Evolutionary conservation across 148 eudicot species (phyloP).

Genomic region (Rhododendron kiyosumense): DNA sequence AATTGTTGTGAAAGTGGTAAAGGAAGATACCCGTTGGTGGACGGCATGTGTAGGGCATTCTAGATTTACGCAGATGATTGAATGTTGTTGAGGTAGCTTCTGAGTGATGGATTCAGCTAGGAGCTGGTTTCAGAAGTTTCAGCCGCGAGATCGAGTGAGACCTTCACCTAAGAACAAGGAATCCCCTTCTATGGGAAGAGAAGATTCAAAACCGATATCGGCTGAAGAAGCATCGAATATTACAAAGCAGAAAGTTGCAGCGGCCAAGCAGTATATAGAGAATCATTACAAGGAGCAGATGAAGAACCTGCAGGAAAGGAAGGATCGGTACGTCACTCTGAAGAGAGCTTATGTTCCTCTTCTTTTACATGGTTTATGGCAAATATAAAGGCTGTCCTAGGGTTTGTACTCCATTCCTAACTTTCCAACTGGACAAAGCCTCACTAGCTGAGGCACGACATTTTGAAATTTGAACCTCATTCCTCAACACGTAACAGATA

Average conservation of each 20-base stretch:
- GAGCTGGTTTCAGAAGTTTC: constrained; percentile 92
- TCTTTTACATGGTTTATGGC: background rate
- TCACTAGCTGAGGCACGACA: background rate
- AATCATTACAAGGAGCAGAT: constrained; percentile 99
- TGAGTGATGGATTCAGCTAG: constrained; percentile 76
- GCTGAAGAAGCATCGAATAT: constrained; percentile 75
- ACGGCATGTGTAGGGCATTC: background rate
- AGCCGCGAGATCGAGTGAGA: constrained; percentile 73
- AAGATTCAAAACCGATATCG: constrained; percentile 41
- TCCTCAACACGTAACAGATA: background rate
- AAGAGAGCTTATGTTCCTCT: background rate
- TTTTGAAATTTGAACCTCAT: background rate
- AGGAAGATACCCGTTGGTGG: constrained; percentile 2
- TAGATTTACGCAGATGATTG: background rate
- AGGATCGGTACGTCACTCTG: constrained; percentile 56
- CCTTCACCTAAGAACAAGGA: constrained; percentile 63
- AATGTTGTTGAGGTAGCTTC: constrained; percentile 18
- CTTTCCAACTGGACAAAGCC: background rate
- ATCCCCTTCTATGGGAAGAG: constrained; percentile 41
- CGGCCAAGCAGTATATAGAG: constrained; percentile 96
- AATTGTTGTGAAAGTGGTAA: background rate
- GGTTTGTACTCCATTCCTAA: background rate
- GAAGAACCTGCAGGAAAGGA: constrained; percentile 95
- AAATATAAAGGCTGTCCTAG: background rate
- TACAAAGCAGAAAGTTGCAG: constrained; percentile 87